Conservation (phyloP, 257 asterid genomes). For the Solanum etuberosum region DNA sequence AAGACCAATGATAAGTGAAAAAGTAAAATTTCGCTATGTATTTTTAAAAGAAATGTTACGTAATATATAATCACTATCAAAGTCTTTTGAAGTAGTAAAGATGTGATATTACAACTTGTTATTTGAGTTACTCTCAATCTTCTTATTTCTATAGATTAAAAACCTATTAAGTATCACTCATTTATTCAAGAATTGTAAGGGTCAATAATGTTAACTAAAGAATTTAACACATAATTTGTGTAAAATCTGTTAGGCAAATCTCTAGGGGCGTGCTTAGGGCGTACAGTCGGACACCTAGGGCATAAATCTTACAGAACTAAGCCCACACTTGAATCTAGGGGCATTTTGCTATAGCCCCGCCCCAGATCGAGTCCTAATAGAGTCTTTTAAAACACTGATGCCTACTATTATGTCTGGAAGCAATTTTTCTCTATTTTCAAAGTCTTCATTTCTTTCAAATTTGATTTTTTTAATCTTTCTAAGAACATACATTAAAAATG, state of each 20-base stretch:
- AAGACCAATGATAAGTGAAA: too few relatives aligned
- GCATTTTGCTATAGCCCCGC: neutral
- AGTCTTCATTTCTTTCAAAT: neutral
- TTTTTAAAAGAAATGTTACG: too few relatives aligned
- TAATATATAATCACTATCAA: too few relatives aligned
- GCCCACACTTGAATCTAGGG: neutral
- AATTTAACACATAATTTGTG: too few relatives aligned
- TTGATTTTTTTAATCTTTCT: neutral
- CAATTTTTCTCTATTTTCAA: neutral
- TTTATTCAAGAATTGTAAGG: too few relatives aligned
- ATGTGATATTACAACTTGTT: too few relatives aligned
- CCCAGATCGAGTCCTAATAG: neutral
- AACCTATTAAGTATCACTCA: neutral
- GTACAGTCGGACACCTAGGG: neutral
- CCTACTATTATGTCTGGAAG: neutral
- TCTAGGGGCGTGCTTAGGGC: neutral
- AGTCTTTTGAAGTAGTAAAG: too few relatives aligned
- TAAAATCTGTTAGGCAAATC: too few relatives aligned
- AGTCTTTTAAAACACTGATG: neutral
- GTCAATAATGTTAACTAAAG: neutral
- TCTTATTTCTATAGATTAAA: too few relatives aligned
- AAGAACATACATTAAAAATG: neutral
- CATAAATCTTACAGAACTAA: neutral
- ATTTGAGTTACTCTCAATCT: too few relatives aligned
- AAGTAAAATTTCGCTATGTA: too few relatives aligned